Base-by-base conservation (phyloP, 1,284 basidiomycete species). In the Cryptococcus depauperatus region DNA sequence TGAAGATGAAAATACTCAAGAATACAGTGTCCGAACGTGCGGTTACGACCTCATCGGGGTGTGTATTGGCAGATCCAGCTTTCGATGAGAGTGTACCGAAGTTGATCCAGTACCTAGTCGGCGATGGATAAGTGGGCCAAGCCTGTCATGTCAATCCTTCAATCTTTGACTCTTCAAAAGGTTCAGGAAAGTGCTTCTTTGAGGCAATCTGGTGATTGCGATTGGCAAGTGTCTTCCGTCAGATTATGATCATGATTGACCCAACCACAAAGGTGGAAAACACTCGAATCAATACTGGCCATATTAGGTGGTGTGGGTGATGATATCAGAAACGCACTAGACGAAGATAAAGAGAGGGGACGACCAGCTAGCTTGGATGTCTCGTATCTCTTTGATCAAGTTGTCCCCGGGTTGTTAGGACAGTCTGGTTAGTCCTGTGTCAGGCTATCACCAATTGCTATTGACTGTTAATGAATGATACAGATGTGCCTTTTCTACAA, bases 1-100 rank as follows among this genome's bases (percentile, higher is more conserved):
- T 59, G 92, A 96, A 61, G 89, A 96, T 52, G 93, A 96, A 57
- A 90, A 95, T 54, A 83, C 82, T 1, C 78, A 85, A 41, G 67
- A 77, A 0, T 92, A 89, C 64, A 85, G 84, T 50, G 77, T 91
- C 35, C 79, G 93, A 30, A 79, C 88, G 9, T 83, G 85, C 4
- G 82, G 83, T 3, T 83, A 90, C 55, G 93, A 96, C 60, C 69
- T 96, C 23, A 72, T 95, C 33, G 77, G 78, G 32, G 88, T 92
- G 66, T 54, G 78, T 62, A 21, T n/a, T n/a, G 1, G 65, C 13
- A 33, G 29, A 30, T 37, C 34, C 9, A 6, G 21, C 8, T 37
- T 41, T 6, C 10, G 33, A 13, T 14, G 42, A 26, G 21, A 30
- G 21, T 9, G 25, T 30, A 29, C 9, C 22, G 43, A 35, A 11